phyloP scores from a whole-genome alignment of 208 protist genomes.

The Acanthamoeba healyi region DNA sequence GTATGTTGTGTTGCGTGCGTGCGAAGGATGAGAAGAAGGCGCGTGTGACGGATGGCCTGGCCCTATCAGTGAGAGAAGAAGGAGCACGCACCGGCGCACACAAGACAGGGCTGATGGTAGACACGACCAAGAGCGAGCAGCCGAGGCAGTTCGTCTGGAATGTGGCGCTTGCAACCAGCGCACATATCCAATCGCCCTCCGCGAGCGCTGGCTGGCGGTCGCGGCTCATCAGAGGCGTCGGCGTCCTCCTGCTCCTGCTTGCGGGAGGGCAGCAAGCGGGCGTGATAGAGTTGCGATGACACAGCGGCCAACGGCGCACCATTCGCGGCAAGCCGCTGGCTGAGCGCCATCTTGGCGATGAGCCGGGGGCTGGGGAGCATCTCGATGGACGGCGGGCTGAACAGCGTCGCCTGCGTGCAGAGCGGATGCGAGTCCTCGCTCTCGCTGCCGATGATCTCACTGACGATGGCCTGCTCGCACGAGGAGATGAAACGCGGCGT shows the following conservation, averaged over 20 bases:
- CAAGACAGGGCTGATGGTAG: neutral
- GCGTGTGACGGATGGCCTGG: no score
- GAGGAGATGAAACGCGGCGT: neutral
- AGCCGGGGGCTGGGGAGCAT: neutral
- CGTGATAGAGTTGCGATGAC: neutral
- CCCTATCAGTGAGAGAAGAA: neutral
- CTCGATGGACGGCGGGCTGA: neutral
- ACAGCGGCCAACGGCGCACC: neutral
- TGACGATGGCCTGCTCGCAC: neutral
- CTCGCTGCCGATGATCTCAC: neutral
- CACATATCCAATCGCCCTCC: constrained; percentile 14
- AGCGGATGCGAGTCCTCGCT: neutral
- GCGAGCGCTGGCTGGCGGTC: neutral
- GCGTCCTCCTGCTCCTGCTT: neutral
- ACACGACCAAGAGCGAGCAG: neutral
- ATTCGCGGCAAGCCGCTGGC: neutral
- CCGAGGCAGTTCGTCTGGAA: neutral
- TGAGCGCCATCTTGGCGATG: no score
- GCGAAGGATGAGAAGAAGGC: no score
- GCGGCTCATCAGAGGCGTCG: neutral
- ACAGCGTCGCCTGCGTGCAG: neutral
- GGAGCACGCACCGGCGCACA: neutral
- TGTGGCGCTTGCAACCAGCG: neutral
- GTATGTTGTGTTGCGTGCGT: no score
- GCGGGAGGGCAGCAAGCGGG: neutral